phyloP scores from a whole-genome alignment of 495 filamentous ascomycete species.

The Pyrenopolyporus hunteri region DNA sequence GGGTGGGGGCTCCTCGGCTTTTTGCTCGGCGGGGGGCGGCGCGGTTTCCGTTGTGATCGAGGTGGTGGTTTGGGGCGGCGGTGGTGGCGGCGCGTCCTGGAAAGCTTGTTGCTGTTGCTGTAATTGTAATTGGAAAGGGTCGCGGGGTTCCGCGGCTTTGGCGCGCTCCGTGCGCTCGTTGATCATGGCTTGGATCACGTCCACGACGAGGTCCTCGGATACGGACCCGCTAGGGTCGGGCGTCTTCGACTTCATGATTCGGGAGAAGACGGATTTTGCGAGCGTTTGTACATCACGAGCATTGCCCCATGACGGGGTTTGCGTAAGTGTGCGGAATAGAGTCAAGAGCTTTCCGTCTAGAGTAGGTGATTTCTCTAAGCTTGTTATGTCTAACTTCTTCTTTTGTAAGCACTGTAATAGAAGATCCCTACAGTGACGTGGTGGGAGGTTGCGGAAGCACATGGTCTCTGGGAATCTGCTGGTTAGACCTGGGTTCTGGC shows the following conservation, averaged over 20 bases:
- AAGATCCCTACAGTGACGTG: constrained; percentile 52
- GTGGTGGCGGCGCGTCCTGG: constrained; percentile 4
- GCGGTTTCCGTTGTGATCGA: constrained; percentile 9
- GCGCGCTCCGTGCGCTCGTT: constrained; percentile 48
- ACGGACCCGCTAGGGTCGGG: constrained; percentile 31
- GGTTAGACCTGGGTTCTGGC: constrained; percentile 63
- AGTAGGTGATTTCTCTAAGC: constrained; percentile 43
- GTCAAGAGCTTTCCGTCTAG: constrained; percentile 41
- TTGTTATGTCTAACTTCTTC: constrained; percentile 46
- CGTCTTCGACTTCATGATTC: constrained; percentile 45
- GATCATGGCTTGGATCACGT: constrained; percentile 53
- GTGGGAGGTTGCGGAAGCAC: constrained; percentile 48
- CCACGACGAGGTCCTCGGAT: constrained; percentile 44
- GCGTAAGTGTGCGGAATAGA: constrained; percentile 51
- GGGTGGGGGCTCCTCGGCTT: constrained; percentile 1
- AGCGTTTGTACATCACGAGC: constrained; percentile 68
- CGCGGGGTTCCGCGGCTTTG: not conserved
- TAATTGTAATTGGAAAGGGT: not conserved
- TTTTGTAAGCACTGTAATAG: constrained; percentile 26
- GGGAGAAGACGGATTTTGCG: constrained; percentile 58
- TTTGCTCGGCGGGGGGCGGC: not conserved
- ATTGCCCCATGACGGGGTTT: constrained; percentile 67
- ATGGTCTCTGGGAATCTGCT: constrained; percentile 64
- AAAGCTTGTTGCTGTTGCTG: not conserved
- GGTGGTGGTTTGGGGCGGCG: constrained; percentile 11